A percentile compares a stretch with the other conserved stretches of the same genome.
Conservation (phyloP, 2,329 filamentous ascomycete genomes). For the Fusarium clavum region DNA sequence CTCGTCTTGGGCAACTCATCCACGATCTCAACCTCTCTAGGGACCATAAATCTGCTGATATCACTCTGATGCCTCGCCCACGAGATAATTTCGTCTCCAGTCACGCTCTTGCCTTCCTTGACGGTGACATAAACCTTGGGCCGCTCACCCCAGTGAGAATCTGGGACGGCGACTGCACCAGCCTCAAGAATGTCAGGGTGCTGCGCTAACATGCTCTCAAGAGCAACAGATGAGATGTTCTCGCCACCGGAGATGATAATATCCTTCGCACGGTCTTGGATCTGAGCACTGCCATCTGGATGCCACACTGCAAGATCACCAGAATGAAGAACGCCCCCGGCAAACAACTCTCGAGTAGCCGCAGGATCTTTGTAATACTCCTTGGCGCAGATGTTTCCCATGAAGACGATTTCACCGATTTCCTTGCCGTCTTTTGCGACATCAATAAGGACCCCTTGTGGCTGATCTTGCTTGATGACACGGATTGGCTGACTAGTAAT, state of each 20-base stretch:
- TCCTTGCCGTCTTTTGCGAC: constrained; percentile 62
- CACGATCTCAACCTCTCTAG: constrained; percentile 80
- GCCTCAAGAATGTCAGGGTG: constrained; percentile 93
- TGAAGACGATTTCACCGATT: constrained; percentile 76
- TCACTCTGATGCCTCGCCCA: constrained; percentile 86
- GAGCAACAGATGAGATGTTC: constrained; percentile 93
- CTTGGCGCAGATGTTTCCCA: constrained; percentile 90
- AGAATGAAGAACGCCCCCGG: constrained; percentile 86
- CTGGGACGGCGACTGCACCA: constrained; percentile 87
- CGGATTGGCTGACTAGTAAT: constrained; percentile 83
- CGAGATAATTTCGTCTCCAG: constrained; percentile 74
- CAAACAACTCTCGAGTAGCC: constrained; percentile 88
- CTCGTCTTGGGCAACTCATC: constrained; percentile 93
- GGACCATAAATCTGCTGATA: constrained; percentile 93
- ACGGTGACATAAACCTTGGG: constrained; percentile 93
- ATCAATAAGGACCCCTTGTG: constrained; percentile 65
- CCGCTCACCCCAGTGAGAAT: constrained; percentile 95
- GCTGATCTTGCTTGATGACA: constrained; percentile 82
- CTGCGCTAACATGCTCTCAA: constrained; percentile 88
- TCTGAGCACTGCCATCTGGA: constrained; percentile 89
- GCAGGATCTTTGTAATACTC: constrained; percentile 92
- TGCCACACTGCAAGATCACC: constrained; percentile 96
- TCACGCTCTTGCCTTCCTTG: constrained; percentile 67
- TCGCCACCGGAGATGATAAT: constrained; percentile 98
- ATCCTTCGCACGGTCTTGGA: constrained; percentile 93